Evolutionary conservation across 176 grass and related monocot genomes (phyloP).

Genomic region (Aegilops bicornis): DNA sequence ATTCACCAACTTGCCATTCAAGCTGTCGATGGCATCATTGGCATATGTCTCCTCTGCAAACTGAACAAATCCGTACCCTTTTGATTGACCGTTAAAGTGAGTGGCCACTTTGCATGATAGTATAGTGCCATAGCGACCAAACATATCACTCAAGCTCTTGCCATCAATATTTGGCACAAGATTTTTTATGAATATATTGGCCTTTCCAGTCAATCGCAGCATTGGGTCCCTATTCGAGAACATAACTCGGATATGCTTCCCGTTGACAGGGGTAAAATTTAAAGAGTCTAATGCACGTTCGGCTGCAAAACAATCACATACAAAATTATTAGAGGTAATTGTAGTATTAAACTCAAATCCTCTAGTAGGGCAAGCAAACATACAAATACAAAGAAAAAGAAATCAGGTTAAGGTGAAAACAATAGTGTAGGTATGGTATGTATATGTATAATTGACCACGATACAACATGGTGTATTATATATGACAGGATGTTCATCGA

Average conservation of each 20-base stretch:
- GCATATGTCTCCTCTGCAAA: constrained; percentile 36
- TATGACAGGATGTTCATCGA: too few relatives aligned
- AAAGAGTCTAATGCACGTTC: constrained; percentile 33
- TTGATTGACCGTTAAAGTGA: constrained; percentile 31
- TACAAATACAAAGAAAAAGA: background rate
- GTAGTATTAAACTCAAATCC: background rate
- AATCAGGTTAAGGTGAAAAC: background rate
- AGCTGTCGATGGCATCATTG: constrained; percentile 30
- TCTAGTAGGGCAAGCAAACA: background rate
- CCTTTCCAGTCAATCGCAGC: constrained; percentile 24
- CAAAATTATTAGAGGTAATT: background rate
- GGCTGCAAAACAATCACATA: constrained; percentile 31
- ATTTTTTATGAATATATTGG: constrained; percentile 57
- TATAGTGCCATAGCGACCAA: constrained; percentile 33
- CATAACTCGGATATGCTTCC: constrained; percentile 43
- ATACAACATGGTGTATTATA: too few relatives aligned
- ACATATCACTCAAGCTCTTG: constrained; percentile 34
- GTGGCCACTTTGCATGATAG: constrained; percentile 55
- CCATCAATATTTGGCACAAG: constrained; percentile 45
- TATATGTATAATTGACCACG: background rate
- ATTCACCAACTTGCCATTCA: constrained; percentile 52
- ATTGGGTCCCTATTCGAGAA: constrained; percentile 52
- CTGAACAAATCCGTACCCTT: constrained; percentile 55
- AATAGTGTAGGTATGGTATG: background rate
- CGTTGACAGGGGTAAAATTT: constrained; percentile 40